phyloP scores from a whole-genome alignment of 805 yeast species.

The Scheffersomyces coipomensis region DNA sequence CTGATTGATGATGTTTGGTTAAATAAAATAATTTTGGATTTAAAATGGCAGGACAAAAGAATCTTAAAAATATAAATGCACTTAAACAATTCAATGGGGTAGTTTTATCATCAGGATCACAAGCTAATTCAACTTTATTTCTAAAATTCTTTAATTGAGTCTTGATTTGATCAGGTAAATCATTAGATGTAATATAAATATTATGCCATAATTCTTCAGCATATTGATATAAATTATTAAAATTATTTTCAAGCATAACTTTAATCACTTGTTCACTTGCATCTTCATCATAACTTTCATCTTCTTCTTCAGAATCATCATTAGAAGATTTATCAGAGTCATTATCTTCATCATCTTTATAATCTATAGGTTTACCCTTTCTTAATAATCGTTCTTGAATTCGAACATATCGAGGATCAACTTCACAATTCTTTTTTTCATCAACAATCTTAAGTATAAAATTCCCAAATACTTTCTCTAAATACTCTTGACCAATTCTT shows the following conservation, averaged over 20 bases:
- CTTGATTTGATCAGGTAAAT: slow-evolving; percentile 69
- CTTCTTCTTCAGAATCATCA: slow-evolving; percentile 19
- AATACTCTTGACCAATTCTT: slow-evolving; percentile 74
- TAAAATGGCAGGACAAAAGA: slow-evolving; percentile 76
- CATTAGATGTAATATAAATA: slow-evolving; percentile 67
- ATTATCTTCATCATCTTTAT: slow-evolving; percentile 11
- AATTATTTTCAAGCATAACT: slow-evolving; percentile 45
- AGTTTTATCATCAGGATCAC: slow-evolving; percentile 52
- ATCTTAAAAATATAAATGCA: slow-evolving; percentile 73
- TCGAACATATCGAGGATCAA: slow-evolving; percentile 69
- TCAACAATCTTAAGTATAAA: slow-evolving; percentile 54
- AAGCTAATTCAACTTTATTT: slow-evolving; percentile 59
- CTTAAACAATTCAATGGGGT: slow-evolving; percentile 71
- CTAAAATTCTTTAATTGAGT: slow-evolving; percentile 62
- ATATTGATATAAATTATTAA: slow-evolving; percentile 46
- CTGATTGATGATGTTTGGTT: slow-evolving; percentile 67
- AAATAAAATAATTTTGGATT: slow-evolving; percentile 85
- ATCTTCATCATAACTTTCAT: slow-evolving; percentile 30
- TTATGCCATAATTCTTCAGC: slow-evolving; percentile 62
- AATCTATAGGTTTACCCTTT: slow-evolving; percentile 21
- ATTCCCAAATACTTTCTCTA: slow-evolving; percentile 71
- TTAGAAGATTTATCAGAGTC: slow-evolving; percentile 16
- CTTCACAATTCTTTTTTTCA: slow-evolving; percentile 63
- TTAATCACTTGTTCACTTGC: slow-evolving; percentile 30
- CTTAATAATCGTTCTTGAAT: slow-evolving; percentile 27